phyloP scores from a whole-genome alignment of 441 rosid genomes.

The Kokia cookei region DNA sequence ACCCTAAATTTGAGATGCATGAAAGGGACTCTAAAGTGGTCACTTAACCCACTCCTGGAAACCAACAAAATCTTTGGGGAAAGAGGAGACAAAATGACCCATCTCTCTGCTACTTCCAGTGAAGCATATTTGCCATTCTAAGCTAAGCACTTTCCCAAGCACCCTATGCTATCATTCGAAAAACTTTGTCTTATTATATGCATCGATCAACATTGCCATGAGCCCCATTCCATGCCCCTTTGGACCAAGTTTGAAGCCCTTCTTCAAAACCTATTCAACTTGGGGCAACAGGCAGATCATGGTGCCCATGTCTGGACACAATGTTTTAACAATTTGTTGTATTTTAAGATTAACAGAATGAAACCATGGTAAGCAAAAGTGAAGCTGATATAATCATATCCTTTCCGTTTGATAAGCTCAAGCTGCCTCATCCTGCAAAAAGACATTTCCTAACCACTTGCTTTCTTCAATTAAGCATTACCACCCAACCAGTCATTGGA shows the following conservation, averaged over 20 bases:
- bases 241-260: not conserved
- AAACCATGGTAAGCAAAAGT: not conserved
- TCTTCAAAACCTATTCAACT: not conserved
- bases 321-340: not conserved
- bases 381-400: not conserved
- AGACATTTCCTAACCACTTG: not conserved
- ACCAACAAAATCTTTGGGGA: not conserved
- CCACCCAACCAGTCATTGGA: not conserved
- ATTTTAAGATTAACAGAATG: not conserved
- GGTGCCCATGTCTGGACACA: not conserved
- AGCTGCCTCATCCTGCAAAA: not conserved
- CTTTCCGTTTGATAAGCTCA: not conserved
- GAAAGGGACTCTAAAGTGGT: not conserved
- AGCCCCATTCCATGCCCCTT: not conserved
- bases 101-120: not conserved
- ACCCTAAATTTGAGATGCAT: not conserved
- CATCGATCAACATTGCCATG: not conserved
- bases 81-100: conserved; percentile 7
- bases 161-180: not conserved
- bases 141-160: not conserved
- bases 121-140: not conserved
- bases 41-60: not conserved
- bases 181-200: not conserved
- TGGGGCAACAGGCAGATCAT: not conserved
- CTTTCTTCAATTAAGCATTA: not conserved